Evolutionary conservation across 352 stramenopile genomes (phyloP).

Genomic region (Aphanomyces cochlioides): DNA sequence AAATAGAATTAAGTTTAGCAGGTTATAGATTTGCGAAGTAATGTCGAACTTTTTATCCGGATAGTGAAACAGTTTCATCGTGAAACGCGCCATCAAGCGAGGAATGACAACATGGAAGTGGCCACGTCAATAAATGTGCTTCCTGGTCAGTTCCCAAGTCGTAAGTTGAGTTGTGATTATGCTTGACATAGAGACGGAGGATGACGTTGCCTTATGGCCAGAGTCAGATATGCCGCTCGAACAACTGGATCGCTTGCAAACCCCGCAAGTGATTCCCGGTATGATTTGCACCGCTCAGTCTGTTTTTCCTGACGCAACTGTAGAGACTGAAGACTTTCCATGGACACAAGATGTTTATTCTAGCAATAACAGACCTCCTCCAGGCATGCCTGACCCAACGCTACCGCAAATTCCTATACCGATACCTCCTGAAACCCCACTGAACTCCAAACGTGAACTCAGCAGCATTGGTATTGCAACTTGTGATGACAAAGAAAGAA

Average conservation of each 20-base stretch:
- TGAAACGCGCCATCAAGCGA: too few species aligned
- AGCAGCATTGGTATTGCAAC: neutral
- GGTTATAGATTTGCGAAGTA: too few species aligned
- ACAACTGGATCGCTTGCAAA: neutral
- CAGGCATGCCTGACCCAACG: neutral
- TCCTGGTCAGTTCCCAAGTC: too few species aligned
- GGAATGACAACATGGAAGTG: too few species aligned
- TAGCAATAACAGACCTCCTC: neutral
- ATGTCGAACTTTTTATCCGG: too few species aligned
- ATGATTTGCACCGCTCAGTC: neutral
- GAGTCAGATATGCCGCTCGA: neutral
- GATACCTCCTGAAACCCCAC: slow-evolving; percentile 4
- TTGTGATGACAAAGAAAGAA: neutral
- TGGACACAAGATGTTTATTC: neutral
- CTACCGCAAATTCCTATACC: slow-evolving; percentile 7
- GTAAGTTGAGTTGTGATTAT: too few species aligned
- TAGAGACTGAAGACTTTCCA: slow-evolving; percentile 18
- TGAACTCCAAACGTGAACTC: neutral
- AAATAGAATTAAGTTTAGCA: too few species aligned
- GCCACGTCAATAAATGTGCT: too few species aligned
- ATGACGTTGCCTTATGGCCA: neutral
- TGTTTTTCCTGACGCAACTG: neutral
- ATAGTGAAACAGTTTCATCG: too few species aligned
- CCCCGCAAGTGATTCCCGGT: slow-evolving; percentile 5
- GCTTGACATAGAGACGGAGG: too few species aligned